Evolutionary conservation across 306 rosid species (phyloP).

Genomic region (Elaeagnus macrophylla): DNA sequence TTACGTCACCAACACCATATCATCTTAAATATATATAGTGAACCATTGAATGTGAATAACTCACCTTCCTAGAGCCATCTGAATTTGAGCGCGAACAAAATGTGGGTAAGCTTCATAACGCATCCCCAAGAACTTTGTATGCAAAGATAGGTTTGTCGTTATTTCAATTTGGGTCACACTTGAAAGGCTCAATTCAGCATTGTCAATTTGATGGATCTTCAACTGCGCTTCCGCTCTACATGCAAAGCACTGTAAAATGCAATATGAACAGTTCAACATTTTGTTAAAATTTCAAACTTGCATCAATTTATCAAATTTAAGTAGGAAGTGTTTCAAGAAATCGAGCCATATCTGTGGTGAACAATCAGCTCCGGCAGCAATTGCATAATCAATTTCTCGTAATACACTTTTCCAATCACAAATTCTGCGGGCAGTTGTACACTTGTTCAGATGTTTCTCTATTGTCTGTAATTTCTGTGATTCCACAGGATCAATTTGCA

Average conservation of each 20-base stretch:
- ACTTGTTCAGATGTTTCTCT: conserved; percentile 66
- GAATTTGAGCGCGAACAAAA: conserved; percentile 66
- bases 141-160: conserved; percentile 28
- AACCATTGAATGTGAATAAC: conserved; percentile 31
- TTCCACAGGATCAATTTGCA: conserved; percentile 47
- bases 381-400: conserved; percentile 59
- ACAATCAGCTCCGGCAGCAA: conserved; percentile 66
- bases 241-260: conserved; percentile 82
- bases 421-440: conserved; percentile 62
- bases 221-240: conserved; percentile 93
- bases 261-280: conserved; percentile 56
- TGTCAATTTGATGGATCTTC: conserved; percentile 82
- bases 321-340: background rate
- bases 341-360: conserved; percentile 56
- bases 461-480: conserved; percentile 57
- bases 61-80: conserved; percentile 95
- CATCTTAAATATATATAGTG: conserved; percentile 16
- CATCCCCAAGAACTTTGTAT: conserved; percentile 59
- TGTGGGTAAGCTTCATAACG: conserved; percentile 63
- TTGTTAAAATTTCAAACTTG: background rate
- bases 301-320: background rate
- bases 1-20: conserved; percentile 44
- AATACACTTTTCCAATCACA: conserved; percentile 75
- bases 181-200: conserved; percentile 47
- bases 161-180: conserved; percentile 38